Conservation (phyloP, 2,329 filamentous ascomycete species). For the Fusarium sublunatum region DNA sequence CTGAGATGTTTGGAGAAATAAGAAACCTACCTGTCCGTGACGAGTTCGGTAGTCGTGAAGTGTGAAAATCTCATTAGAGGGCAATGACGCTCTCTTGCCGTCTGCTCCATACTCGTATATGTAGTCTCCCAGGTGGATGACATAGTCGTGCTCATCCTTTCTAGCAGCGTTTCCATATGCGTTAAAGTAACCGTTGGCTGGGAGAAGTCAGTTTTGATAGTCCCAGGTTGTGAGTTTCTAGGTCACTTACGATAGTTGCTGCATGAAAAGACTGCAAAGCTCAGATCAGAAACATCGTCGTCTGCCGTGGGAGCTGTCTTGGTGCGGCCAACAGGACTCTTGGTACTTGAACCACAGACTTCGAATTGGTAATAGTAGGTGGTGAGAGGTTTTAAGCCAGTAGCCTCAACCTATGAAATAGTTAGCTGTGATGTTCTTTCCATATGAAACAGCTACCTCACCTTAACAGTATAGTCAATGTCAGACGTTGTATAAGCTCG, state of each 20-base stretch:
- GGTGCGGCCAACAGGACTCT: conserved; percentile 72
- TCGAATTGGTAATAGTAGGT: conserved; percentile 77
- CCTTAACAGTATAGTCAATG: conserved; percentile 81
- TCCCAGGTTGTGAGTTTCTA: fast-evolving
- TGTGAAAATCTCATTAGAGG: conserved; percentile 30
- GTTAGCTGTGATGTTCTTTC: not conserved
- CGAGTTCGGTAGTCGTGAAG: conserved; percentile 58
- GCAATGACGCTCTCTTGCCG: conserved; percentile 45
- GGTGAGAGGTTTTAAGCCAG: conserved; percentile 70
- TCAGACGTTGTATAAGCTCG: conserved; percentile 76
- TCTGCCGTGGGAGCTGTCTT: conserved; percentile 73
- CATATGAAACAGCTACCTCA: conserved; percentile 38
- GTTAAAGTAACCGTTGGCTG: conserved; percentile 65
- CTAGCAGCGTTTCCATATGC: conserved; percentile 68
- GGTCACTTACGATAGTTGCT: conserved; percentile 65
- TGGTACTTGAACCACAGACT: conserved; percentile 71
- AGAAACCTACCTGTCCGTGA: conserved; percentile 24
- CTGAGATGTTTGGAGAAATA: fast-evolving
- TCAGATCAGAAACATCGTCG: conserved; percentile 67
- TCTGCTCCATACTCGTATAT: conserved; percentile 67
- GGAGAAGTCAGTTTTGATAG: not conserved
- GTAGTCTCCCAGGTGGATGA: conserved; percentile 69
- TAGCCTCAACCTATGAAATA: conserved; percentile 68
- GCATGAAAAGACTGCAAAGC: conserved; percentile 77
- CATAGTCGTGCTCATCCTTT: conserved; percentile 70